These are phyloP conservation scores for Colletotrichum filicis DNA, from an alignment of 2,329 filamentous ascomycete genomes.

Conservation along the genomic window DNA sequence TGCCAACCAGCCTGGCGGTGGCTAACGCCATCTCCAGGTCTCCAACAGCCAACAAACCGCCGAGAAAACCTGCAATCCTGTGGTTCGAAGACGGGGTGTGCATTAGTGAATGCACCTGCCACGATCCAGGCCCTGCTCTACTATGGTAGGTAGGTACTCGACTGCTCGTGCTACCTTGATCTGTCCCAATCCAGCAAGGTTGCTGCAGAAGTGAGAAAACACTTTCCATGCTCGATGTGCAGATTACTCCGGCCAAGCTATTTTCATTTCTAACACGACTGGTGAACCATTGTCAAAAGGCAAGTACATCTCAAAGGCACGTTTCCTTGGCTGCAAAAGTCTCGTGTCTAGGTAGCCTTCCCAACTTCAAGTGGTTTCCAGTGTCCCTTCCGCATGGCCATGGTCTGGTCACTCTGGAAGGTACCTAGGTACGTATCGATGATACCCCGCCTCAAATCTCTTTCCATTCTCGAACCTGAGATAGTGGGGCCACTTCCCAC, in stretches of 20 bases:
- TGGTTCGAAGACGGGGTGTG: background rate
- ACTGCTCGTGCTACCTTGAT: background rate
- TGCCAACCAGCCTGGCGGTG: conserved; percentile 5
- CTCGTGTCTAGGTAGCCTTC: too few species aligned
- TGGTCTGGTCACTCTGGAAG: background rate
- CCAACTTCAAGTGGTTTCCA: too few species aligned
- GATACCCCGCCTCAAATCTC: conserved; percentile 30
- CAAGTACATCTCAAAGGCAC: too few species aligned
- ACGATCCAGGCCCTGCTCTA: conserved; percentile 17
- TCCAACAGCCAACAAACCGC: background rate
- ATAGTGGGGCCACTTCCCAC: background rate
- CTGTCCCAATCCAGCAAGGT: background rate
- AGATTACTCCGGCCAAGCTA: too few species aligned
- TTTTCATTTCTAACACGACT: too few species aligned
- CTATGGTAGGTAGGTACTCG: background rate
- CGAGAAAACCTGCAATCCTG: background rate
- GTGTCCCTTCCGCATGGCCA: background rate
- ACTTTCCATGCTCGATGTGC: background rate
- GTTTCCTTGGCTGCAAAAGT: too few species aligned
- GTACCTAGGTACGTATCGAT: background rate
- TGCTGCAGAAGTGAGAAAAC: background rate
- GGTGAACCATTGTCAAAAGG: too few species aligned
- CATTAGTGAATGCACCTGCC: background rate
- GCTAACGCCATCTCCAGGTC: background rate
- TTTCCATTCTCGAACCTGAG: conserved; percentile 31